Base-by-base conservation (phyloP, 2,329 filamentous ascomycete genomes). In the Cryphonectria japonica region DNA sequence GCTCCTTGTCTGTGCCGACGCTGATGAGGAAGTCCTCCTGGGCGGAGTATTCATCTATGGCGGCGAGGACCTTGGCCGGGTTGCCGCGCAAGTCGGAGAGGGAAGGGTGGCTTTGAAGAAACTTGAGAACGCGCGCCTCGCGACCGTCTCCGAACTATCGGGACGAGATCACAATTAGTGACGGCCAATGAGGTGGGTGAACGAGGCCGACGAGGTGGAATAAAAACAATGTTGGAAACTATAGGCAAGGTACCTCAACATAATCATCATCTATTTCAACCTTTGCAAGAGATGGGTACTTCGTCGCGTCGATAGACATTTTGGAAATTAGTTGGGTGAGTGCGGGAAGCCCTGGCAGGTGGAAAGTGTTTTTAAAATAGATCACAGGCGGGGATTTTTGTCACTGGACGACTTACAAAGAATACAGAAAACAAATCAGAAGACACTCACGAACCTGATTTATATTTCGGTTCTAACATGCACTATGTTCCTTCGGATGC, bases 11-110 rank as follows among this genome's bases (percentile, higher is more conserved):
- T 19, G 52, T 0, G 14, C 65, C 65, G n/a, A 67, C 50, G 52
- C 65, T 67, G 65, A 60, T 67, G 50, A 67, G 50, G 34, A 67
- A 67, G 26, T 67, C 65, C 43, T 67, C 50, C 16, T 60, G 29
- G 39, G 52, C 65, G 0, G 65, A 29, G 32, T 60, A 67, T 34
- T 67, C 65, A 34, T 67, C 65, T 26, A 67, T 67, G 52, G 59
- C 34, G 34, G 50, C 50, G 11, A 67, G 52, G 52, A 67, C 43
- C 52, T 59, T 41, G 50, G 52, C 11, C 26, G 65, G 65, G 32
- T 60, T 60, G 65, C 65, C 65, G 50, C 37, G 52, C 11, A 59
- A 11, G 22, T 57, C 37, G 16, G 50, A 16, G 5, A 60, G 4
- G 13, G 37, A 41, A 43, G 65, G 52, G 52, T 67, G 65, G n/a